phyloP scores from a whole-genome alignment of 2,329 filamentous ascomycete species.

The Fusarium setosum region DNA sequence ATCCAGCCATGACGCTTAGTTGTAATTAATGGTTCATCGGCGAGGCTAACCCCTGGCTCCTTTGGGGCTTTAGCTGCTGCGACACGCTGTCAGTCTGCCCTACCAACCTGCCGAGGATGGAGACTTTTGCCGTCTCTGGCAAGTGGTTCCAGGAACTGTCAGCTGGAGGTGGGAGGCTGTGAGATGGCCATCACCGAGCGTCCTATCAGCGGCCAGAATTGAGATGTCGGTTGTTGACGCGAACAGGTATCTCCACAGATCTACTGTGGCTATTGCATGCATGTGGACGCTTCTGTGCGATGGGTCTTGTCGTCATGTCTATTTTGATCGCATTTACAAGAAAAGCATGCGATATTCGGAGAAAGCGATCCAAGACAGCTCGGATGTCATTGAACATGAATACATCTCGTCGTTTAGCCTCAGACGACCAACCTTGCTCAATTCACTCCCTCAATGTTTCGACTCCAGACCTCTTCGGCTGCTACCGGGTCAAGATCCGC shows the following conservation, averaged over 20 bases:
- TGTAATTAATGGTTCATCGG: slow-evolving; percentile 35
- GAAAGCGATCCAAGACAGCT: neutral
- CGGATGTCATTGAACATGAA: neutral
- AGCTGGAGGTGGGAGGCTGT: slow-evolving; percentile 40
- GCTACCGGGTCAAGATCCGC: slow-evolving; percentile 22
- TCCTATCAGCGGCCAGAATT: slow-evolving; percentile 39
- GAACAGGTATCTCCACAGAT: slow-evolving; percentile 37
- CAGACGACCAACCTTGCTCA: neutral
- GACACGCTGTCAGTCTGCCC: slow-evolving; percentile 22
- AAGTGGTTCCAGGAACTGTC: slow-evolving; percentile 27
- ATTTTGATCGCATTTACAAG: slow-evolving; percentile 20
- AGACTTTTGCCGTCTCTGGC: slow-evolving; percentile 23
- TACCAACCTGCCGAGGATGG: slow-evolving; percentile 22
- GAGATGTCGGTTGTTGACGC: slow-evolving; percentile 30
- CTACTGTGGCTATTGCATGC: slow-evolving; percentile 32
- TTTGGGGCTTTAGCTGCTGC: slow-evolving; percentile 20
- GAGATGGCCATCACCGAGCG: slow-evolving; percentile 32
- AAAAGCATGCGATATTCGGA: slow-evolving; percentile 1
- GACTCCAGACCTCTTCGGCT: slow-evolving; percentile 11
- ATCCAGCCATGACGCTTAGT: slow-evolving; percentile 38
- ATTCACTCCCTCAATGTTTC: neutral
- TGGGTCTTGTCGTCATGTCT: slow-evolving; percentile 10
- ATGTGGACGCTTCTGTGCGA: slow-evolving; percentile 20
- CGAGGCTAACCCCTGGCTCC: slow-evolving; percentile 30
- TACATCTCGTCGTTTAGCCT: neutral